Conservation (phyloP, 2,329 filamentous ascomycete genomes). For the Penicillium sp. region DNA sequence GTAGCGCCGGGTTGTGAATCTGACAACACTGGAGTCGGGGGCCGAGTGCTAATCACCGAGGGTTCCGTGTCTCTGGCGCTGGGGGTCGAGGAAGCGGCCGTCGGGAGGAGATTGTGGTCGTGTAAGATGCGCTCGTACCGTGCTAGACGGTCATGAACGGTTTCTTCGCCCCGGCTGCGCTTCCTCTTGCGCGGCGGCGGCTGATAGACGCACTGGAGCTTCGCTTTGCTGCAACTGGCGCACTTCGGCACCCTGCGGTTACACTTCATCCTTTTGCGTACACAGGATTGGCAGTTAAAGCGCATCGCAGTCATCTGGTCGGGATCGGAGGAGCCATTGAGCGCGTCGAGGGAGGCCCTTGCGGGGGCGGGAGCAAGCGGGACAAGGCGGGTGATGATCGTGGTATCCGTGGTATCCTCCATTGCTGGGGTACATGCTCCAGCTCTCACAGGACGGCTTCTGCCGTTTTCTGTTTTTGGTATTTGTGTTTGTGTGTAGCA, state of each 20-base stretch:
- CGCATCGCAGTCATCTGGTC: neutral
- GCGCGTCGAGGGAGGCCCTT: too few species aligned
- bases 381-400: too few species aligned
- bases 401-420: too few species aligned
- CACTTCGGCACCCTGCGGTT: slow-evolving; percentile 35
- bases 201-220: slow-evolving; percentile 42
- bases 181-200: slow-evolving; percentile 41
- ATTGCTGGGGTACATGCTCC: too few species aligned
- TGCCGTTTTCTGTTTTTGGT: too few species aligned
- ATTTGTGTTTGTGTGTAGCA: too few species aligned
- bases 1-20: neutral
- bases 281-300: slow-evolving; percentile 23
- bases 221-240: slow-evolving; percentile 33
- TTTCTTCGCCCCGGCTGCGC: slow-evolving; percentile 33
- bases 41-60: neutral
- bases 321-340: too few species aligned
- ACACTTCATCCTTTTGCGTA: slow-evolving; percentile 43
- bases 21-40: neutral
- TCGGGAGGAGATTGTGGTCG: slow-evolving; percentile 25
- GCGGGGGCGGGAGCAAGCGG: too few species aligned
- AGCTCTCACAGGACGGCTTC: too few species aligned
- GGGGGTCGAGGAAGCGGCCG: neutral
- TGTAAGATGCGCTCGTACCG: slow-evolving; percentile 42
- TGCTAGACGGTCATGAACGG: slow-evolving; percentile 35
- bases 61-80: neutral